Conservation (phyloP, 257 asterid genomes). For the Nicotiana otophora region DNA sequence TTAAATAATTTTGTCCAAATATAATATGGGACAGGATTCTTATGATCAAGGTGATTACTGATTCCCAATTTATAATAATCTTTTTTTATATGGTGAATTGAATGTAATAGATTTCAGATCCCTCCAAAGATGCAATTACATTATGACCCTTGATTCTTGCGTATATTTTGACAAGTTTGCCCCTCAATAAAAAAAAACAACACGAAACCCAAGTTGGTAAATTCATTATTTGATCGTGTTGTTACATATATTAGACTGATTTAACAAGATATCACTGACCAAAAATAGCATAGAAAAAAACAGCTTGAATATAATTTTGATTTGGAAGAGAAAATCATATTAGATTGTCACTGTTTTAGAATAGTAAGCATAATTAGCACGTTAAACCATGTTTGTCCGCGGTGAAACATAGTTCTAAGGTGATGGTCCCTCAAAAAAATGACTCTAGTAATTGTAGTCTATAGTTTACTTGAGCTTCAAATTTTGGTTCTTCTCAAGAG, state of each 20-base stretch:
- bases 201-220: background rate
- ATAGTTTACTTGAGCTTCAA: too few species aligned
- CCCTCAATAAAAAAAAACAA: background rate
- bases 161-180: background rate
- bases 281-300: background rate
- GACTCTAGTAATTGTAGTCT: too few species aligned
- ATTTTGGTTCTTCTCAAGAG: too few species aligned
- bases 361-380: too few species aligned
- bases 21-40: conserved; percentile 6
- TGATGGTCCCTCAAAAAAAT: too few species aligned
- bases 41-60: conserved; percentile 17
- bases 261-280: background rate
- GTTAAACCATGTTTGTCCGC: too few species aligned
- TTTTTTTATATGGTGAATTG: conserved; percentile 6
- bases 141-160: background rate
- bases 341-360: too few species aligned
- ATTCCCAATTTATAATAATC: conserved; percentile 4
- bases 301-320: background rate
- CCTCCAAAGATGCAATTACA: background rate
- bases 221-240: background rate
- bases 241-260: background rate
- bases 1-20: background rate
- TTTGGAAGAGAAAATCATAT: too few species aligned
- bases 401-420: too few species aligned
- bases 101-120: conserved; percentile 8